These are phyloP conservation scores for Acmispon strigosus DNA, from an alignment of 306 rosid species.

Conservation along the genomic window DNA sequence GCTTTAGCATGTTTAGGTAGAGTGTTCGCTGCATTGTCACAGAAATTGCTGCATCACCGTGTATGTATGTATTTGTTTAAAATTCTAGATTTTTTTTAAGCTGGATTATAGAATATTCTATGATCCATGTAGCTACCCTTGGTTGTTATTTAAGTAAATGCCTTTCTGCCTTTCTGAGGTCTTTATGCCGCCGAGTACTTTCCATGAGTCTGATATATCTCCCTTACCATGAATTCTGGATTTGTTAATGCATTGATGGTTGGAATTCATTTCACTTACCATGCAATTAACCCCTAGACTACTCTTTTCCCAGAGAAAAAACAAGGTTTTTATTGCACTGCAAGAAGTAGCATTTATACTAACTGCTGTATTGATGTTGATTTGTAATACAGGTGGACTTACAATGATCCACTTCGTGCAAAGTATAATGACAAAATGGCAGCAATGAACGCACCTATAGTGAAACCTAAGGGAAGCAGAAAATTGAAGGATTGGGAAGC, in stretches of 20 bases:
- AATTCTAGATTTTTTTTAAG: background rate
- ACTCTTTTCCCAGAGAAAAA: too few species aligned
- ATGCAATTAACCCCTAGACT: too few species aligned
- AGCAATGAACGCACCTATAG: slow-evolving; percentile 66
- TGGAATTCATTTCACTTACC: too few species aligned
- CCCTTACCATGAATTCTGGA: too few species aligned
- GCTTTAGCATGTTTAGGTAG: too few species aligned
- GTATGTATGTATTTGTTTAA: background rate
- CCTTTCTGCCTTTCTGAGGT: background rate
- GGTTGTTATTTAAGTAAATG: background rate
- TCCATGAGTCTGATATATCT: too few species aligned
- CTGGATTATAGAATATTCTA: background rate
- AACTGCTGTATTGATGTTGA: background rate
- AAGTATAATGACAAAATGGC: slow-evolving; percentile 94
- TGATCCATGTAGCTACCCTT: background rate
- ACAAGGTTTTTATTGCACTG: background rate
- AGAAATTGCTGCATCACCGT: too few species aligned
- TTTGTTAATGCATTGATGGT: too few species aligned
- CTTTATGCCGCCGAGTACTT: too few species aligned
- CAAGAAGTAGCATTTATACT: too few species aligned
- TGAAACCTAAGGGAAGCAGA: slow-evolving; percentile 88
- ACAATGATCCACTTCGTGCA: slow-evolving; percentile 94
- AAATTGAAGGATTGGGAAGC: slow-evolving; percentile 86
- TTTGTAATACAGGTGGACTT: slow-evolving; percentile 77
- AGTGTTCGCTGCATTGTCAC: too few species aligned